Evolutionary conservation across 345 rosid species (phyloP).

Genomic region (Draba incana): DNA sequence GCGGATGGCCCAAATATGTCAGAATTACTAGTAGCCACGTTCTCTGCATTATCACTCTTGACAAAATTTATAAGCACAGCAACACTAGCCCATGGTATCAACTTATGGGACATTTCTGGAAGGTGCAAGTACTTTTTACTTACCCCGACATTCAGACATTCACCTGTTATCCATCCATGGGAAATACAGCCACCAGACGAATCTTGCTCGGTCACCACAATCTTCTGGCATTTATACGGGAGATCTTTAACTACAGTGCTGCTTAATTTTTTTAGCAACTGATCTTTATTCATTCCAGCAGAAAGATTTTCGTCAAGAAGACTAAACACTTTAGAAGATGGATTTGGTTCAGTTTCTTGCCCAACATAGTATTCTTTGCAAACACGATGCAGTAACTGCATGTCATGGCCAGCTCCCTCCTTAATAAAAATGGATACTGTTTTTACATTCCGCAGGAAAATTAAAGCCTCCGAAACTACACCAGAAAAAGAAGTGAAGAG

Average conservation of each 20-base stretch:
- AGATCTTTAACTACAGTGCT: slow-evolving; percentile 57
- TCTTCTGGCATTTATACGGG: slow-evolving; percentile 73
- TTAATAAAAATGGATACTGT: slow-evolving; percentile 70
- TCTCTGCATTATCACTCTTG: slow-evolving; percentile 40
- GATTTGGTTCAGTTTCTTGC: slow-evolving; percentile 53
- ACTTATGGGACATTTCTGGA: slow-evolving; percentile 61
- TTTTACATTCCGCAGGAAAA: slow-evolving; percentile 84
- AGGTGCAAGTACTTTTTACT: slow-evolving; percentile 45
- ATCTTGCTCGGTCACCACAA: slow-evolving; percentile 78
- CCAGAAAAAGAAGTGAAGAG: slow-evolving; percentile 80
- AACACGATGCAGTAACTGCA: slow-evolving; percentile 80
- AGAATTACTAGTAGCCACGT: slow-evolving; percentile 34
- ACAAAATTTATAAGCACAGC: slow-evolving; percentile 82
- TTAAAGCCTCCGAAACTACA: slow-evolving; percentile 76
- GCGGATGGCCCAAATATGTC: slow-evolving; percentile 58
- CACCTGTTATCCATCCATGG: slow-evolving; percentile 92
- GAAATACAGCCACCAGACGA: slow-evolving; percentile 58
- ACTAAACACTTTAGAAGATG: slow-evolving; percentile 56
- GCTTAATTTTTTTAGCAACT: slow-evolving; percentile 68
- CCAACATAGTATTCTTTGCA: slow-evolving; percentile 58
- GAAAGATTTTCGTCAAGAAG: slow-evolving; percentile 58
- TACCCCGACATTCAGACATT: slow-evolving; percentile 66
- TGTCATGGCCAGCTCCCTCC: slow-evolving; percentile 79
- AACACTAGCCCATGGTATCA: slow-evolving; percentile 94
- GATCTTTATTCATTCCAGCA: slow-evolving; percentile 76